phyloP scores from a whole-genome alignment of 768 basidiomycete species.

The Candolleomyces aberdarensis region DNA sequence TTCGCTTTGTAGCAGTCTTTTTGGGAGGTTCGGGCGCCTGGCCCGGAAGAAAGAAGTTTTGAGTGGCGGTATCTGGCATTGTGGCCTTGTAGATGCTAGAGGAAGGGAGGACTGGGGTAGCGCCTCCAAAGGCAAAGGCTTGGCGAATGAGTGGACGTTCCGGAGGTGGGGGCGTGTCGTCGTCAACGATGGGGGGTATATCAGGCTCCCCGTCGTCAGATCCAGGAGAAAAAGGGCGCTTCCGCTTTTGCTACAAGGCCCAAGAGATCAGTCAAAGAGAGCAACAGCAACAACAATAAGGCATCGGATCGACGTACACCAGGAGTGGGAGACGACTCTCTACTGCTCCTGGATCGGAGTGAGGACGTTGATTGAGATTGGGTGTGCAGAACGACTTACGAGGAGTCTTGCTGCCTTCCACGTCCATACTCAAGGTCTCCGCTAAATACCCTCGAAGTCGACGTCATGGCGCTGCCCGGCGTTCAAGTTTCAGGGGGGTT shows the following conservation, averaged over 20 bases:
- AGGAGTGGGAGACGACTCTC: conserved; percentile 50
- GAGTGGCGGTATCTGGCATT: neutral
- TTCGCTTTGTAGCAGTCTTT: conserved; percentile 16
- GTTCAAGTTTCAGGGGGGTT: neutral
- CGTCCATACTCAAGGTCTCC: neutral
- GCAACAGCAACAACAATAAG: too few species aligned
- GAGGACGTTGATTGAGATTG: neutral
- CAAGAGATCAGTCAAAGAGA: neutral
- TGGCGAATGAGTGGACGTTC: conserved; percentile 55
- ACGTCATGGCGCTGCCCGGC: neutral
- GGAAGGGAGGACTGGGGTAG: conserved; percentile 14
- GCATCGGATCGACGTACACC: conserved; percentile 22
- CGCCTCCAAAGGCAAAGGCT: conserved; percentile 46
- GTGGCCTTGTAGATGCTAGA: conserved; percentile 2
- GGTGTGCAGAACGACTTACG: conserved; percentile 24
- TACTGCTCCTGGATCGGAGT: conserved; percentile 44
- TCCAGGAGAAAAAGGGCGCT: conserved; percentile 46
- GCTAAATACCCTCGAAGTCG: neutral
- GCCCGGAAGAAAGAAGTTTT: neutral
- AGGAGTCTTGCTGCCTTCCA: conserved; percentile 19
- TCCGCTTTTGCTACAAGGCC: conserved; percentile 33
- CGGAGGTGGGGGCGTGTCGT: conserved; percentile 47
- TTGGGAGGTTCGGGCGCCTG: conserved; percentile 9
- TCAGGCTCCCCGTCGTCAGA: conserved; percentile 37
- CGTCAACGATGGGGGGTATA: conserved; percentile 35